Conservation (phyloP, 2,329 filamentous ascomycete genomes). For the Claviceps sp. region DNA sequence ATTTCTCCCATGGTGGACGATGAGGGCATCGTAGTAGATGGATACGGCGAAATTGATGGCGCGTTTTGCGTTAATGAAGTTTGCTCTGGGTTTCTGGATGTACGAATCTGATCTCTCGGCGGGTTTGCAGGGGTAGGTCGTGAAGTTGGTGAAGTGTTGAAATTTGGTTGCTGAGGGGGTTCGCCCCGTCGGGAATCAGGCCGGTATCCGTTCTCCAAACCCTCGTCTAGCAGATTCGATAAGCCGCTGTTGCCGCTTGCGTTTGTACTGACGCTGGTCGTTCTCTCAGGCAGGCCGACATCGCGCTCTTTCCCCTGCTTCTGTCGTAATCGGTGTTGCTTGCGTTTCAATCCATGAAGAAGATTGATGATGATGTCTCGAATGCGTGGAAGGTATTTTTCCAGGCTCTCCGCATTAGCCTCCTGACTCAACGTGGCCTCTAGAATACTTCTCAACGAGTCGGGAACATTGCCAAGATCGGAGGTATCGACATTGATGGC, state of each 20-base stretch:
- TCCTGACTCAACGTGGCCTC: slow-evolving; percentile 95
- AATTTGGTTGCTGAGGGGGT: slow-evolving; percentile 13
- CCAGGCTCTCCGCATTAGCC: slow-evolving; percentile 82
- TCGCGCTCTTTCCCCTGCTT: slow-evolving; percentile 45
- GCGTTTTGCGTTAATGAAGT: slow-evolving; percentile 65
- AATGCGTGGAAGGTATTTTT: slow-evolving; percentile 86
- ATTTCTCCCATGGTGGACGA: slow-evolving; percentile 28
- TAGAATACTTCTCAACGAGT: slow-evolving; percentile 76
- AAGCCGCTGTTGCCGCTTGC: slow-evolving; percentile 42
- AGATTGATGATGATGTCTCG: slow-evolving; percentile 98
- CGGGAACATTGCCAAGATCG: slow-evolving; percentile 89
- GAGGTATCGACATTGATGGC: slow-evolving; percentile 92
- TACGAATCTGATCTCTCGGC: slow-evolving; percentile 37
- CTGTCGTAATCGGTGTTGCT: slow-evolving; percentile 75
- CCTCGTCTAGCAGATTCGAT: slow-evolving; percentile 46
- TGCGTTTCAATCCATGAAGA: slow-evolving; percentile 89
- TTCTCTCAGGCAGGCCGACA: slow-evolving; percentile 31
- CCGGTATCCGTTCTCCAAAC: slow-evolving; percentile 39
- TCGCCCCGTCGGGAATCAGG: slow-evolving; percentile 22
- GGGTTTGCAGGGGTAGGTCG: slow-evolving; percentile 24
- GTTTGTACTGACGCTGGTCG: slow-evolving; percentile 45
- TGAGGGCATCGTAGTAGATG: slow-evolving; percentile 35
- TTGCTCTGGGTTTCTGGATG: slow-evolving; percentile 40
- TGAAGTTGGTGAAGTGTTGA: slow-evolving; percentile 32
- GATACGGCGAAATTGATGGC: slow-evolving; percentile 60